Evolutionary conservation across 805 yeast species (phyloP), one percentile per base, ranked within the genome.

Genomic region (Candida sonorensis): DNA sequence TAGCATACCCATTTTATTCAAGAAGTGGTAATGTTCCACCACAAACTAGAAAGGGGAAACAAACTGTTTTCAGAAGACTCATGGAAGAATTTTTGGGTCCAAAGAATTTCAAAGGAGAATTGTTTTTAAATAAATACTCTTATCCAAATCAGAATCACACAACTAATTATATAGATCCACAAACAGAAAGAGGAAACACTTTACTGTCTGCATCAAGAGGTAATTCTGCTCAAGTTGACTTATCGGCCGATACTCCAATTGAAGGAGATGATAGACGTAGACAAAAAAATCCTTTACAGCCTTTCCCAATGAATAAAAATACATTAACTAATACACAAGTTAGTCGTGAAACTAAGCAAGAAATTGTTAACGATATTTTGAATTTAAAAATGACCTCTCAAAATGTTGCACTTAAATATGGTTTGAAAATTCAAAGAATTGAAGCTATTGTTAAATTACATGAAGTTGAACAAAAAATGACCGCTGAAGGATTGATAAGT

Each of bases 71-170:
- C 51, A 73, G 72, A 47, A 67, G 73, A 53, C 75, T 76, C 24
- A 64, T 86, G 72, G 73, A 75, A 44, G 74, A 69, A 42, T 87
- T 85, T 61, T 62, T 87, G 35, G 97, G 97, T 3, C 90, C 90
- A 23, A 74, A 68, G 54, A 86, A 85, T 59, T 75, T 75, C 60
- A 79, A 81, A 55, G 95, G 95, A 13, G 86, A 84, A 44, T 83
- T 84, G 56, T 67, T 68, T 40, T 59, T 75, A 51, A 88, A 86
- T 67, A 84, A 80, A 53, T 81, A 84, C 57, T 76, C 69, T 47
- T 67, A 67, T 41, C 77, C 85, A 10, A 76, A 81, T 13, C 74
- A 70, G 40, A 61, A 81, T 46, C 85, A 82, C 50, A 61, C 62
- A 24, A 86, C 94, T 26, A 81, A 80, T 51, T 86, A 83, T 57